Evolutionary conservation across 2,329 filamentous ascomycete genomes (phyloP).

Genomic region (Leptographium radiaticola): DNA sequence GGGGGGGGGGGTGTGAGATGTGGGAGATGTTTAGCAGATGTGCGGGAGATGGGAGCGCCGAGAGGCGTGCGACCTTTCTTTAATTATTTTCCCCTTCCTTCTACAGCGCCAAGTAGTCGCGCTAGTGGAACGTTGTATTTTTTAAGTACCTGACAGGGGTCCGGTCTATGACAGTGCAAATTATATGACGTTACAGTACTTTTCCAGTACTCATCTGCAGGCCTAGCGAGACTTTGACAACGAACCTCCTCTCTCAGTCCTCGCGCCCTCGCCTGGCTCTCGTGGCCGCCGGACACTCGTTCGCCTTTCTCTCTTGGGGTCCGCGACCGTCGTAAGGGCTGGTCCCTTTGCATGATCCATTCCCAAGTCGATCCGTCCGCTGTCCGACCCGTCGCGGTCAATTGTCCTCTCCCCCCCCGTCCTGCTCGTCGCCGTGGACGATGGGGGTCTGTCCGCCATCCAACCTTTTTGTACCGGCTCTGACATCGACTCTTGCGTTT

Average conservation of each 20-base stretch:
- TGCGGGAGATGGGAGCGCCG: background rate
- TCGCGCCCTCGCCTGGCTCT: background rate
- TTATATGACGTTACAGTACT: background rate
- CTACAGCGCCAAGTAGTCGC: background rate
- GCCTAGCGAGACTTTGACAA: constrained; percentile 5
- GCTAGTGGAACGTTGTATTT: background rate
- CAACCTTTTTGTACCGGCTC: too few species aligned
- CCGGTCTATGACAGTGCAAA: too few species aligned
- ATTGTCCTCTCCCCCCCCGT: too few species aligned
- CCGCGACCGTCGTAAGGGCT: too few species aligned
- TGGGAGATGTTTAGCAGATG: background rate
- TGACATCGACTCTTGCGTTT: background rate
- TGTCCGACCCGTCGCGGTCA: too few species aligned
- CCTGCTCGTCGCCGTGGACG: too few species aligned
- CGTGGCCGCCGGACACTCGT: background rate
- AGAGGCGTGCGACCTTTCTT: background rate
- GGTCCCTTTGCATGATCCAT: too few species aligned
- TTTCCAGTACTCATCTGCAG: background rate
- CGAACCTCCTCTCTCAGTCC: constrained; percentile 5
- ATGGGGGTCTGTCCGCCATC: too few species aligned
- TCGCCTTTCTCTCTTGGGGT: background rate
- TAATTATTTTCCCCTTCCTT: background rate
- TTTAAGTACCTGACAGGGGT: background rate
- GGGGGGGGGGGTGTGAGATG: background rate
- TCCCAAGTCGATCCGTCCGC: too few species aligned